A percentile compares a stretch with the other conserved stretches of the same genome.
Conservation (phyloP, 2,329 filamentous ascomycete genomes). For the Arthrobotrys sinensis region DNA sequence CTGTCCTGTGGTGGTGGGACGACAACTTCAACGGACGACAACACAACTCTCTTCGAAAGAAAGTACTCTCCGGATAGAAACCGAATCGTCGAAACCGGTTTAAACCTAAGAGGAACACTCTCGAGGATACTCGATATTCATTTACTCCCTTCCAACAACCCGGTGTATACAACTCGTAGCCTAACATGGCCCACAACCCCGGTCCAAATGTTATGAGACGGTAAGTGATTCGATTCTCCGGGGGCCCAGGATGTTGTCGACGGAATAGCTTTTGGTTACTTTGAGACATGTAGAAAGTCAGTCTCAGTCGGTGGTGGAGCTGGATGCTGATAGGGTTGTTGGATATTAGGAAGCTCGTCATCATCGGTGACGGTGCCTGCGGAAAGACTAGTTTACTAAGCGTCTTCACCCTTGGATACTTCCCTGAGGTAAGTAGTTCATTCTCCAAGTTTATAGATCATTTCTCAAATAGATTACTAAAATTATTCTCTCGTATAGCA, state of each 20-base stretch:
- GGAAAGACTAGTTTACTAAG: slow-evolving; percentile 97
- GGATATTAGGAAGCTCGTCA: slow-evolving; percentile 85
- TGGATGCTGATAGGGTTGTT: slow-evolving; percentile 32
- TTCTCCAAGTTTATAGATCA: slow-evolving; percentile 26
- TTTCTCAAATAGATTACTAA: slow-evolving; percentile 48
- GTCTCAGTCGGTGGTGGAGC: background rate
- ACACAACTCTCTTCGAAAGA: slow-evolving; percentile 23
- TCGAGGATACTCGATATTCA: background rate
- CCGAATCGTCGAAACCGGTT: background rate
- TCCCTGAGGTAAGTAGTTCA: slow-evolving; percentile 85
- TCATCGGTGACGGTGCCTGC: slow-evolving; percentile 96
- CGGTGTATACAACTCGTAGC: slow-evolving; percentile 6
- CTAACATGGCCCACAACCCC: slow-evolving; percentile 69
- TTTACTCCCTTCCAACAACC: background rate
- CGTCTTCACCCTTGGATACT: slow-evolving; percentile 98
- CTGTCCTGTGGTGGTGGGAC: slow-evolving; percentile 17
- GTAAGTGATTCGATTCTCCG: slow-evolving; percentile 69
- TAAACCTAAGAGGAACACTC: background rate
- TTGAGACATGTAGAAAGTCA: slow-evolving; percentile 8
- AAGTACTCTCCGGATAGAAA: background rate
- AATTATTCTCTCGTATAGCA: slow-evolving; percentile 50
- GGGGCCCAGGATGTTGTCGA: background rate
- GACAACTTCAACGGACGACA: slow-evolving; percentile 33
- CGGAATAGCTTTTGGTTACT: background rate
- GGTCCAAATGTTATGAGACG: slow-evolving; percentile 76